phyloP scores from a whole-genome alignment of 2,329 filamentous ascomycete species.

The Phyllosticta ampelicida region DNA sequence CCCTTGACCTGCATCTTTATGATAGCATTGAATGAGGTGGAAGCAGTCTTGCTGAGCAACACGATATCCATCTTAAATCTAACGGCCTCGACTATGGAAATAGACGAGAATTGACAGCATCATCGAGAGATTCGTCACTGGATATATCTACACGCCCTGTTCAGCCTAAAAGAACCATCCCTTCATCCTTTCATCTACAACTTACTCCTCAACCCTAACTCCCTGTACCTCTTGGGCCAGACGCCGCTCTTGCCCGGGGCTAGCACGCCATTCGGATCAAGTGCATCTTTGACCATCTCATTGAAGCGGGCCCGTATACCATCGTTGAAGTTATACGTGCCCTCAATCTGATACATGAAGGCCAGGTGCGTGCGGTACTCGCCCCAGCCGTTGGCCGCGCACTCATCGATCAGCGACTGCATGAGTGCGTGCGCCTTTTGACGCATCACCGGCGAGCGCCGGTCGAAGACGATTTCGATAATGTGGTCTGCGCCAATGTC shows the following conservation, averaged over 20 bases:
- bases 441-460: conserved; percentile 16
- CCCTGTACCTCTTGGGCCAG: conserved; percentile 13
- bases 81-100: no score
- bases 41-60: no score
- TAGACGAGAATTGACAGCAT: no score
- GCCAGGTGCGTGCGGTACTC: conserved; percentile 39
- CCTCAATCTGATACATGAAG: conserved; percentile 39
- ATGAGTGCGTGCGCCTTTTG: conserved; percentile 19
- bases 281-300: conserved; percentile 34
- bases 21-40: no score
- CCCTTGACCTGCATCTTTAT: no score
- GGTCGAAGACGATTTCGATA: conserved; percentile 25
- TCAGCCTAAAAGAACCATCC: no score
- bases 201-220: neutral
- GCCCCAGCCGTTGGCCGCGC: conserved; percentile 31
- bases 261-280: conserved; percentile 31
- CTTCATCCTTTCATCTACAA: no score
- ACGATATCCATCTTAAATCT: no score
- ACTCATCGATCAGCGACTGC: conserved; percentile 27
- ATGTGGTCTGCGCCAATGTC: conserved; percentile 17
- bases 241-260: conserved; percentile 18
- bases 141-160: no score
- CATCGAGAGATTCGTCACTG: no score
- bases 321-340: conserved; percentile 37
- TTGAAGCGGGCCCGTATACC: conserved; percentile 35